A percentile compares a stretch with the other conserved stretches of the same genome.
Evolutionary conservation across 2,329 filamentous ascomycete species (phyloP).

Genomic region (Xylariaceae sp.): DNA sequence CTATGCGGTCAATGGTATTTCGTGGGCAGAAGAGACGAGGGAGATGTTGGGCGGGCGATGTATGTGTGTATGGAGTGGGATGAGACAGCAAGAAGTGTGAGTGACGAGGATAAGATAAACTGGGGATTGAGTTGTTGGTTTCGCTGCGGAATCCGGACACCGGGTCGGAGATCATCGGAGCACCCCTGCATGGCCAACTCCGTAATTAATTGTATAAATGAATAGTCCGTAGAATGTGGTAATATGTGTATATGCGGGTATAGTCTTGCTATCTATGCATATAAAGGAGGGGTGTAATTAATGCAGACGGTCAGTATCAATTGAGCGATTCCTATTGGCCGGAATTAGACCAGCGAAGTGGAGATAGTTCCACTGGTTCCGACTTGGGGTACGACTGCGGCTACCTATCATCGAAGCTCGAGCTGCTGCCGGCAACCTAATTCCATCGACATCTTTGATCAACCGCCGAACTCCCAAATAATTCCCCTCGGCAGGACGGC

Average conservation of each 20-base stretch:
- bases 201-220: neutral
- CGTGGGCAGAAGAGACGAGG: slow-evolving; percentile 3
- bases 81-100: neutral
- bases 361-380: neutral
- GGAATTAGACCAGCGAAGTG: neutral
- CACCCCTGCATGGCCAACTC: slow-evolving; percentile 2
- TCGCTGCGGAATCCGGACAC: neutral
- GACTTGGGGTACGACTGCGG: too few relatives aligned
- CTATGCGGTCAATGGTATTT: neutral
- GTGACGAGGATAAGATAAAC: neutral
- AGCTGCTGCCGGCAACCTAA: slow-evolving; percentile 18
- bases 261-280: neutral
- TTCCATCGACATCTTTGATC: slow-evolving; percentile 22
- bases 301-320: neutral
- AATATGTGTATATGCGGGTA: neutral
- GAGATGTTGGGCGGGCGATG: slow-evolving; percentile 9
- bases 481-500: slow-evolving; percentile 14
- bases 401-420: neutral
- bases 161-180: slow-evolving; percentile 21
- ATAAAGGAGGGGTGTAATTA: neutral
- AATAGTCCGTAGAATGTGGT: neutral
- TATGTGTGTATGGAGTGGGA: neutral
- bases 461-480: slow-evolving; percentile 2
- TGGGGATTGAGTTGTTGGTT: too few relatives aligned
- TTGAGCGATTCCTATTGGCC: slow-evolving; percentile 6